A percentile compares a stretch with the other conserved stretches of the same genome.
Conservation (phyloP, 2,329 filamentous ascomycete species). For the Venturia pyrina region DNA sequence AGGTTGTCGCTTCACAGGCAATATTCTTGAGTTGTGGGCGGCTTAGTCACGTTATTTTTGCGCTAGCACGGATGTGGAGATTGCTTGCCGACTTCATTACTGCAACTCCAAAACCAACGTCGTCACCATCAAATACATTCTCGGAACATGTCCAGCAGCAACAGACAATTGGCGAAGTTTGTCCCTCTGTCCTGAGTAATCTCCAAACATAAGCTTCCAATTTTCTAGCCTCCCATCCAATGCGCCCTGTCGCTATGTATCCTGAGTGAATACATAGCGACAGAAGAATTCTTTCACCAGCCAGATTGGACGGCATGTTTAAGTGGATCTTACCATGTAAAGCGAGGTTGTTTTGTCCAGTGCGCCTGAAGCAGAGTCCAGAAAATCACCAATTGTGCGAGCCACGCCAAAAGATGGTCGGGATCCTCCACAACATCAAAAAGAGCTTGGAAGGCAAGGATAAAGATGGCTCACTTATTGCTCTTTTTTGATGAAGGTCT, state of each 20-base stretch:
- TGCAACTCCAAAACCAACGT: background rate
- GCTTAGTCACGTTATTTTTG: background rate
- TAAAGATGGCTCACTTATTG: background rate
- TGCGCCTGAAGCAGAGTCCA: background rate
- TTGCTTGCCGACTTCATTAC: background rate
- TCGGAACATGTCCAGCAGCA: background rate
- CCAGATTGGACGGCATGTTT: background rate
- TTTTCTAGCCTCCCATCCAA: background rate
- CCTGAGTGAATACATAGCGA: too few species aligned
- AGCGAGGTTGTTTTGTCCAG: background rate
- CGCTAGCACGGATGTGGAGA: background rate
- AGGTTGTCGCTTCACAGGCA: background rate
- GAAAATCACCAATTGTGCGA: background rate
- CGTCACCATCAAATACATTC: background rate
- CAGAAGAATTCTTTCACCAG: background rate
- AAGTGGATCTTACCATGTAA: background rate
- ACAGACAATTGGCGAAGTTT: background rate
- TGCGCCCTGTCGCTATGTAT: background rate
- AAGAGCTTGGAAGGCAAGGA: background rate
- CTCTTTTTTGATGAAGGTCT: background rate
- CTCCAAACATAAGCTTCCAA: background rate
- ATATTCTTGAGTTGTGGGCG: background rate
- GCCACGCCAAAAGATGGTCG: background rate
- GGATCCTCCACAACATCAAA: background rate
- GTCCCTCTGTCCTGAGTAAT: background rate